Evolutionary conservation across 2,329 filamentous ascomycete species (phyloP), one percentile per base, ranked within the genome.

Genomic region (Lasiodiplodia hormozganensis): DNA sequence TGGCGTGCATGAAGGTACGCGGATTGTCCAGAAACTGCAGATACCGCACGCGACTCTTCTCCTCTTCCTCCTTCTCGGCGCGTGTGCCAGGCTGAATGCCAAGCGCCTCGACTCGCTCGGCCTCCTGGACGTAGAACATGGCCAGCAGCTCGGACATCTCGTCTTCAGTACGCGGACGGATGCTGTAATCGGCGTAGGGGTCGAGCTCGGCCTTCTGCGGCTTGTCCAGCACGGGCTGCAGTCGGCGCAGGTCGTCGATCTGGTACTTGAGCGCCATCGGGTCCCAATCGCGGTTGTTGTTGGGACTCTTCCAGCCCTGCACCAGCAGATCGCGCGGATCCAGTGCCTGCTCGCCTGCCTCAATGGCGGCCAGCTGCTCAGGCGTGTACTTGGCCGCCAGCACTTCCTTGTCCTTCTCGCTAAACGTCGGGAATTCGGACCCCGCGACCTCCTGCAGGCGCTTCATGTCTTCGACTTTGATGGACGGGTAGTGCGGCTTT

Each of bases 301-400:
- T 85, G 18, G 47, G 47, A 18, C 23, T 25, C 6, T 38, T 18
- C 60, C 60, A 64, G 72, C 90, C 92, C 81, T 96, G 91, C 40
- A 88, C 84, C 52, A 90, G 85, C 76, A 97, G 78, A 79, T 98
- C 93, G 72, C 89, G 84, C 11, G 90, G 83, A 76, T 91, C 86
- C 77, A 97, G 89, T 72, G 91, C 88, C 70, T 86, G 83, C 81
- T 97, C 94, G 74, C 91, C 94, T 58, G 92, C 91, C 81, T 92
- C 86, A 77, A 98, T 89, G 68, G 94, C 93, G 68, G 88, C 89
- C 73, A 96, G 85, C 82, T 98, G 95, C 77, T 91, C 88, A 18
- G 90, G 86, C 0, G 93, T 92, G 84, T 97, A 98, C 73, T 87
- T 87, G 75, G 88, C 82, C 69, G 81, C 80, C 69, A 97, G 85